Base-by-base conservation (phyloP, 2,329 filamentous ascomycete genomes). In the Calonectria hawksworthii region DNA sequence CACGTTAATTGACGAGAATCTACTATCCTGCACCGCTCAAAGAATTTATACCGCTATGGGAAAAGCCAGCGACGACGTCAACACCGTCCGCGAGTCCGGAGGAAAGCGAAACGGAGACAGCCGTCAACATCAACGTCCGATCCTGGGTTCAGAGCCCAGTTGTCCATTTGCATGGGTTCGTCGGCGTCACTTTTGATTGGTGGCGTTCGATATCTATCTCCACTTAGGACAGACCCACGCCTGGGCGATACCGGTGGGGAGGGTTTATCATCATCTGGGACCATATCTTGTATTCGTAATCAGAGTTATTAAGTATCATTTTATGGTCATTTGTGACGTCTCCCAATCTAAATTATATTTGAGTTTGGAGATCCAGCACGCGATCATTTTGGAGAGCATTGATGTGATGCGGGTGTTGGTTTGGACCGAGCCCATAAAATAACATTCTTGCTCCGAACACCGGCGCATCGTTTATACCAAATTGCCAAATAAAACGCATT, bases 191-290 rank as follows among this genome's bases (percentile, higher is more conserved):
- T 6, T 63, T 28, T 41, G n/a, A 63, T 63, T 63, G 56, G 56
- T n/a, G 56, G 56, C 56, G 34, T 63, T 63, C n/a, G 34, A 14
- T 63, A 63, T 63, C 56, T 63, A n/a, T 63, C 56, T 18, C 56
- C 56, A 63, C 56, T 63, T 41, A 5, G 11, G 10, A 7, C 36
- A 8, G 56, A 38, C 56, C 56, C 56, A 41, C 34, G 34, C 8
- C 14, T 30, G 13, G 14, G 21, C 10, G 36, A 63, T 63, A 38
- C n/a, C n/a, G 11, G 56, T 41, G 56, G 56, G 56, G 34, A 21
- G 13, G 11, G 26, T 23, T 63, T 63, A 63, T 63, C 56, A 41
- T n/a, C 14, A 18, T 41, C 23, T 28, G 13, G 7, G 36, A 7
- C 34, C n/a, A 9, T 63, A 63, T 63, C 56, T 38, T 26, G 3